Base-by-base conservation (phyloP, 31 red algal species). In the Asparagopsis taxiformis region DNA sequence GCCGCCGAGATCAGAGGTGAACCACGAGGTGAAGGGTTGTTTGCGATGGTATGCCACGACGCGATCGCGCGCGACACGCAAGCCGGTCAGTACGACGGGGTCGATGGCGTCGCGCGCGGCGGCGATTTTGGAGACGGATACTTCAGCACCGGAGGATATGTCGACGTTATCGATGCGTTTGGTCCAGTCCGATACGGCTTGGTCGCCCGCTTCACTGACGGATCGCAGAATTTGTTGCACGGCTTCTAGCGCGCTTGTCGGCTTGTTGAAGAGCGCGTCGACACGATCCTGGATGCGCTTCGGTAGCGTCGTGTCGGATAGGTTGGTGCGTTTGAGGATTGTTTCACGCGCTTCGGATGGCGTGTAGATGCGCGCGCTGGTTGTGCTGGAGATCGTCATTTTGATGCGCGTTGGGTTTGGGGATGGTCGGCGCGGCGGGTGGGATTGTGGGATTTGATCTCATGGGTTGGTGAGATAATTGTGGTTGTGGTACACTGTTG, bases 11-110 rank as follows among this genome's bases (percentile, higher is more conserved):
- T 91, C 74, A 22, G 65, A 82, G 1, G 93, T 96, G 55, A 96
- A 74, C 93, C 93, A 96, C 19, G 69, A 85, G 41, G 62, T 71
- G 26, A 85, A 72, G 29, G 93, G 93, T 55, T 96, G 93, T 65
- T 57, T 59, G 6, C 72, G 55, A 31, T 96, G 93, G 56, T 71
- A 96, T n/a, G 63, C 59, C 2, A 86, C 62, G 15, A 96, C 59
- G 26, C 93, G 85, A 70, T 90, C 68, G 10, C 85, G 70, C 30
- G 87, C 72, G 10, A 79, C 36, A 10, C 87, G 79, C 39, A 96
- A 39, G 15, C 80, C 72, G 17, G 64, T 37, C 4, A 77, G 25
- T 13, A 96, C 68, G 6, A 58, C 32, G 2, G 72, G 44, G 15
- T 59, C 49, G 22, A 82, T 70, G 11, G 48, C 37, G 22, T 65